These are phyloP conservation scores for Eragrostis nindensis DNA, from an alignment of 176 grass and related monocot species.

Conservation along the genomic window DNA sequence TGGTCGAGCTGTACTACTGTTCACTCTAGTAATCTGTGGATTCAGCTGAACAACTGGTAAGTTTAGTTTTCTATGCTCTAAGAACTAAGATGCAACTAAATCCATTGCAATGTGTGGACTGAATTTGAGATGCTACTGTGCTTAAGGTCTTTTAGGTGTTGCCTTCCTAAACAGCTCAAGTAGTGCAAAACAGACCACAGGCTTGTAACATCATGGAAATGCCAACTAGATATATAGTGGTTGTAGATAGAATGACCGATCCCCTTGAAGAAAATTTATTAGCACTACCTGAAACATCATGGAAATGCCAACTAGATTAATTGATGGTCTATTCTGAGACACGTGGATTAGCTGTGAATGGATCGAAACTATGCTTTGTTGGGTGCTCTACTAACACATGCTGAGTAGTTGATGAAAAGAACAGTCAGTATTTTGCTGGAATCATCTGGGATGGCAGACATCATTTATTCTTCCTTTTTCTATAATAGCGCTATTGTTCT, in stretches of 20 bases:
- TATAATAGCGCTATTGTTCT: not conserved
- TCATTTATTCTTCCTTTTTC: constrained; percentile 30
- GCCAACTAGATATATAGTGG: too few species aligned
- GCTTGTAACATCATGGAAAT: too few species aligned
- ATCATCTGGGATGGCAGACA: not conserved
- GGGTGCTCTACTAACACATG: not conserved
- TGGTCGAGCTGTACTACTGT: not conserved
- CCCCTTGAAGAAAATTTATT: not conserved
- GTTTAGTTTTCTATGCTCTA: not conserved
- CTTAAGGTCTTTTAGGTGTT: not conserved
- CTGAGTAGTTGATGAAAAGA: not conserved
- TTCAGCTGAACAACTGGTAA: not conserved
- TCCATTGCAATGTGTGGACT: not conserved
- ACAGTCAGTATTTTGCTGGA: constrained; percentile 8
- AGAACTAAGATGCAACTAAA: not conserved
- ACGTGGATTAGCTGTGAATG: not conserved
- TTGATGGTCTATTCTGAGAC: not conserved
- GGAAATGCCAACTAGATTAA: not conserved
- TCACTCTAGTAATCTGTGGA: not conserved
- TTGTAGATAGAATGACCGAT: not conserved
- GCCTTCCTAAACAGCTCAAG: not conserved
- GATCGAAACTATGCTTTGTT: not conserved
- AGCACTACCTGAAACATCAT: not conserved
- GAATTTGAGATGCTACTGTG: not conserved
- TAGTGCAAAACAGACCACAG: not conserved